Base-by-base conservation (phyloP, 495 filamentous ascomycete genomes). In the Lasiosphaeria hispida region DNA sequence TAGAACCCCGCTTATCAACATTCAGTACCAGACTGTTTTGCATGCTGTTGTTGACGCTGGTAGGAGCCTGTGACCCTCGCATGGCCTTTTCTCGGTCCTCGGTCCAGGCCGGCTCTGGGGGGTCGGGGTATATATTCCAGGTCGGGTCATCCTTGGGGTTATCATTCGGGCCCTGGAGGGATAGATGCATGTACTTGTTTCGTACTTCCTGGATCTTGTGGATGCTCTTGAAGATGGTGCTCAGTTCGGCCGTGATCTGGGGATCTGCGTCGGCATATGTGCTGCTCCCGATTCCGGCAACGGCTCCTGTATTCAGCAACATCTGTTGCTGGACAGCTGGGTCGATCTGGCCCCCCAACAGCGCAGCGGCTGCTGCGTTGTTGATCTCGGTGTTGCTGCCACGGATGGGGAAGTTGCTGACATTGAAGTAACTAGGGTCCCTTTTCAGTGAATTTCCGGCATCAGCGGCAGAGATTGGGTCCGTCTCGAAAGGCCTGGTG, bases 121-220 rank as follows among this genome's bases (percentile, higher is more conserved):
- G 93, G 1, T 85, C 84, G 19, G 94, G 94, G 63, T 98, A 97
- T 47, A 98, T 89, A 50, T 81, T 77, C 95, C 95, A 98, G 40
- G 76, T 80, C 1, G 86, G 80, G 11, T 87, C 83, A 73, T 97
- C 89, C 57, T 89, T 92, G 0, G 94, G 94, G 63, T 97, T 96
- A 63, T 95, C 88, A 7, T 75, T 76, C 10, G 85, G 79, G 10
- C 85, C 80, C 66, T 98, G 94, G 10, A 93, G 73, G 0, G 95
- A 97, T n/a, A 96, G 70, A 4, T 81, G 76, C 34, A 97, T 87
- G 71, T 97, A 97, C 63, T 90, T 96, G 63, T 90, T 85, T 34
- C 94, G 84, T n/a, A 91, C 77, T 61, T 95, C 87, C 10, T 96
- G 69, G 7, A 97, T 81, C 54, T 85, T 86, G 69, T 91, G 86